Base-by-base conservation (phyloP, 768 basidiomycete species). In the Mycena leptocephala region DNA sequence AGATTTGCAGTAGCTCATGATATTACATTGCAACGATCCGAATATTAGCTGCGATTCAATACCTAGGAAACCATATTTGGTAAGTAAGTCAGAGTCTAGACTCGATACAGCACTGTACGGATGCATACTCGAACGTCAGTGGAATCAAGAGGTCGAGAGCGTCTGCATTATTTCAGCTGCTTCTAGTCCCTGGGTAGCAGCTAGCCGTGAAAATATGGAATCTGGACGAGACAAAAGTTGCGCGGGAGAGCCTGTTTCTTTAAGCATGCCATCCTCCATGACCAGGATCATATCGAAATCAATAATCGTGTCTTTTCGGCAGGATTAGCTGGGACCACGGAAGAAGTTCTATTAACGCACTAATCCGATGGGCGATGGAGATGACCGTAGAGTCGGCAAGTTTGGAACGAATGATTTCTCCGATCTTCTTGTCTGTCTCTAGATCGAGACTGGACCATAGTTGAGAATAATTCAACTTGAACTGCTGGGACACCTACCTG, bases 271-370 rank as follows among this genome's bases (percentile, higher is more conserved):
- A 28, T 76, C 59, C 26, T 76, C 70, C 75, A 76, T 71, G 61
- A 76, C 75, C 51, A 71, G 33, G 35, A 76, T 76, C 53, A 63
- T 24, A 66, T 76, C 75, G 56, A 76, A 76, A 41, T 76, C 70
- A 8, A 72, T 41, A 32, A 76, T 72, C 16, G 75, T 76, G 28
- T 55, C 61, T 76, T 43, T 28, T 41, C 6, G 43, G 5, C 43
- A 5, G 41, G 7, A 39, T 70, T 16, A 59, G 58, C 37, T 33
- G 9, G 24, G 32, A 7, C 10, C 43, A 18, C 7, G 6, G 20
- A 46, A 46, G 18, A 43, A 43, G 18, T 41, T 46, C 16, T 46
- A 26, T 55, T 33, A 64, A 71, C 74, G 33, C 20, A 76, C 75
- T 62, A 5, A 76, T 72, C 13, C 75, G 75, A 58, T 76, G 75